Base-by-base conservation (phyloP, 805 yeast species). In the Yarrowia bubula region DNA sequence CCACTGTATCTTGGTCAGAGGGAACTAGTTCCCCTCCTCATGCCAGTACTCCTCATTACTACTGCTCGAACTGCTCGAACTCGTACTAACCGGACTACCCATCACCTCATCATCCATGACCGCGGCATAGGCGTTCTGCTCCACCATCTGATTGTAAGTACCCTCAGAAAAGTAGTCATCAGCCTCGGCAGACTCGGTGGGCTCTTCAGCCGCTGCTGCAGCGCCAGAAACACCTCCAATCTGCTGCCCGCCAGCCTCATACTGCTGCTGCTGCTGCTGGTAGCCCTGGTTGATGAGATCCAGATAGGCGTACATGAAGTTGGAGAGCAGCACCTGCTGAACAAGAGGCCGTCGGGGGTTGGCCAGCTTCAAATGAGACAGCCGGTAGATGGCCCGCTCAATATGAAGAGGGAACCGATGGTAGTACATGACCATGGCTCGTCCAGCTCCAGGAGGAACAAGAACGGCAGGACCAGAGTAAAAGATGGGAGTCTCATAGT, bases 301-400 rank as follows among this genome's bases (percentile, higher is more conserved):
- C 79, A 95, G 82, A 76, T 95, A 95, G 0, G 98, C 93, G 74
- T 95, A 95, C 99, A 95, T 95, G 83, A 95, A 95, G 75, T 95
- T 95, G 66, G 97, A 90, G 68, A 95, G 77, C 58, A 95, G 75
- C 1, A 95, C 99, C 74, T 95, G 99, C 74, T 95, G 98, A 42
- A 92, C 82, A 68, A 95, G 78, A 33, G 96, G 95, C 66, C 98
- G 80, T 73, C 91, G 89, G 1, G 98, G 93, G 75, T 95, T 96
- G 31, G 98, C 97, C 69, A 95, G 80, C 75, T 95, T 95, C 74
- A 95, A 78, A 76, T 95, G 99, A 63, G 97, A 89, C 65, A 95
- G 80, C 65, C 99, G 80, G 75, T 95, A 95, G 61, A 95, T 89
- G 0, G 99, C 99, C 44, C 99, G 82, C 75, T 95, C 99, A 48